These are phyloP conservation scores for Alternaria ethzedia DNA, from an alignment of 2,329 filamentous ascomycete genomes.

Conservation along the genomic window DNA sequence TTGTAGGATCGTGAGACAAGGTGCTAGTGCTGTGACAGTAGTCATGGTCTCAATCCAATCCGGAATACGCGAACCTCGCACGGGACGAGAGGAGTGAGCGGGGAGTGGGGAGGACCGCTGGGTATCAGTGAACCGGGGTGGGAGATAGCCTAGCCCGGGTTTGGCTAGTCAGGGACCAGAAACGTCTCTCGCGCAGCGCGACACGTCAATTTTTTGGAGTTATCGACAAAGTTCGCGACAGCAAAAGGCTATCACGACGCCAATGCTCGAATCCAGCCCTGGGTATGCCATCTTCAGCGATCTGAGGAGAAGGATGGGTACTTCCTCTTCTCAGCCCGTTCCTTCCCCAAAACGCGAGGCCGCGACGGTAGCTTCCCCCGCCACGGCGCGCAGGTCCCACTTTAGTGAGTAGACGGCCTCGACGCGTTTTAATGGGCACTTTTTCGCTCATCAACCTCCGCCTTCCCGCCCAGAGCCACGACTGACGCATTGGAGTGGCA, in stretches of 20 bases:
- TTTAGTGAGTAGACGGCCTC: conserved; percentile 21
- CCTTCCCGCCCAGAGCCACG: not conserved
- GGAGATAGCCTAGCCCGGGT: not conserved
- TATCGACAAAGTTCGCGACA: not conserved
- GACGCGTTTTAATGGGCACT: not conserved
- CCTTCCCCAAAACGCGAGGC: not conserved
- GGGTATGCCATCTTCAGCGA: conserved; percentile 4
- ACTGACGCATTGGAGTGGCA: conserved; percentile 19
- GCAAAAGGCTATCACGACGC: not conserved
- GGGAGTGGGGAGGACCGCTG: not conserved
- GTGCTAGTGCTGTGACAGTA: too few relatives aligned
- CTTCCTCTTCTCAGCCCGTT: conserved; percentile 24
- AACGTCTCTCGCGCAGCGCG: not conserved
- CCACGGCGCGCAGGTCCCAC: conserved; percentile 12
- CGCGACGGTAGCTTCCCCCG: conserved; percentile 10
- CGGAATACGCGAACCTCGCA: too few relatives aligned
- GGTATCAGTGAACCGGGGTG: not conserved
- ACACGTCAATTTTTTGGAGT: not conserved
- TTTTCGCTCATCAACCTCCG: not conserved
- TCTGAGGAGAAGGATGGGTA: conserved; percentile 16
- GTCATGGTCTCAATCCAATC: too few relatives aligned
- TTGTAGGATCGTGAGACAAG: accelerated
- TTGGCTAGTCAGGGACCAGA: not conserved
- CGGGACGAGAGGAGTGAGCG: not conserved
- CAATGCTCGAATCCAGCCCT: not conserved